These are phyloP conservation scores for Discostella pseudostelligera DNA, from an alignment of 108 stramenopile species.

Conservation along the genomic window DNA sequence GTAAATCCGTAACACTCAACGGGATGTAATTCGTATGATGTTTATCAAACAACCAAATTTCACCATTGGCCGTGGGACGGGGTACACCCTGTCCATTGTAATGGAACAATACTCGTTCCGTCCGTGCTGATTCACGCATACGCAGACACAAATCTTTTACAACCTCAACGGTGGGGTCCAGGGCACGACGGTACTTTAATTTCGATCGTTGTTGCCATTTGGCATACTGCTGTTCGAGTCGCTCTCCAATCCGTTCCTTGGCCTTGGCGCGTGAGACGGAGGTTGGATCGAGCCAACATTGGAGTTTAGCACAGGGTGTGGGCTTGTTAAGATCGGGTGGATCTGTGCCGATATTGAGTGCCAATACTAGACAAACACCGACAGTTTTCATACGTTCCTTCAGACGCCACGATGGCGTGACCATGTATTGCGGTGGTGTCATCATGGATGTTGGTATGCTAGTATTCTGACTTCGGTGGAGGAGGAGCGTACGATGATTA, in stretches of 20 bases:
- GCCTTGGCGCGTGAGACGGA: constrained; percentile 74
- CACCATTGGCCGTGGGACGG: constrained; percentile 92
- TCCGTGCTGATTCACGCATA: constrained; percentile 72
- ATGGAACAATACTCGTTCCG: constrained; percentile 92
- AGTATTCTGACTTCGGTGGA: background rate
- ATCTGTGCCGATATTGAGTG: constrained; percentile 96
- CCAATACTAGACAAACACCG: constrained; percentile 91
- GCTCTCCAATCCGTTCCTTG: constrained; percentile 82
- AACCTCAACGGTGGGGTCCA: constrained; percentile 97
- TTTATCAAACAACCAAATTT: constrained; percentile 95
- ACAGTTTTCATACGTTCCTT: constrained; percentile 94
- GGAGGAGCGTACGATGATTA: constrained; percentile 24
- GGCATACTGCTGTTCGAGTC: constrained; percentile 90
- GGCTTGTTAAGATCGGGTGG: constrained; percentile 93
- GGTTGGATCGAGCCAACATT: constrained; percentile 96
- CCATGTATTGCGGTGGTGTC: constrained; percentile 15
- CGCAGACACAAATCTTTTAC: constrained; percentile 75
- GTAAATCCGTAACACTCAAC: constrained; percentile 83
- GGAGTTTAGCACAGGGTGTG: constrained; percentile 86
- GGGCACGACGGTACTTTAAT: constrained; percentile 69
- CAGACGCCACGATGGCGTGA: constrained; percentile 87
- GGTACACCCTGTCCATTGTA: constrained; percentile 99
- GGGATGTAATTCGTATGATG: constrained; percentile 99
- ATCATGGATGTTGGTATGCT: background rate
- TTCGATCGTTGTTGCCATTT: constrained; percentile 74